Percentiles rank a stretch among this genome's conserved stretches.
These are phyloP conservation scores for Tetrapisispora iriomotensis DNA, from an alignment of 805 yeast species.

Conservation along the genomic window DNA sequence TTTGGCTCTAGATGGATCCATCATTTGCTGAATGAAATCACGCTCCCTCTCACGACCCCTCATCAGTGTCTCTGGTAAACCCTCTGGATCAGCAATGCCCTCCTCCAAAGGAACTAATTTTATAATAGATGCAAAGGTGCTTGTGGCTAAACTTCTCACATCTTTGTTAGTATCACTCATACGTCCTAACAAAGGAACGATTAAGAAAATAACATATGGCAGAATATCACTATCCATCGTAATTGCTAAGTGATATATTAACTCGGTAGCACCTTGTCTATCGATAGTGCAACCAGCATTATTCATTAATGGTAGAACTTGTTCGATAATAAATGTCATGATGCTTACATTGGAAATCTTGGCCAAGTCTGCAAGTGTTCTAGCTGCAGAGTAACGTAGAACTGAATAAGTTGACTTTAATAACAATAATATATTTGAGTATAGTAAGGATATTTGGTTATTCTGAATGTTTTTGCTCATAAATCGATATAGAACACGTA, in stretches of 20 bases:
- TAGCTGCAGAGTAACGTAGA: conserved; percentile 81
- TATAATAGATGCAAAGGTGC: conserved; percentile 92
- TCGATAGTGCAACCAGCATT: conserved; percentile 60
- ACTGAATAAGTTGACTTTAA: conserved; percentile 69
- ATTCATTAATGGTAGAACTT: conserved; percentile 67
- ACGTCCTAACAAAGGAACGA: conserved; percentile 93
- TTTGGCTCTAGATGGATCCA: conserved; percentile 87
- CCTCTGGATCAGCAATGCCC: conserved; percentile 91
- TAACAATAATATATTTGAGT: conserved; percentile 43
- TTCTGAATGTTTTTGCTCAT: conserved; percentile 40
- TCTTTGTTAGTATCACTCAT: conserved; percentile 93
- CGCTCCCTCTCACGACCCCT: conserved; percentile 90
- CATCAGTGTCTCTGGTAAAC: conserved; percentile 73
- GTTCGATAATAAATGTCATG: conserved; percentile 69
- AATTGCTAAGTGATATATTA: conserved; percentile 72
- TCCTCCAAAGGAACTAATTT: conserved; percentile 94
- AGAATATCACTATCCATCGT: conserved; percentile 82
- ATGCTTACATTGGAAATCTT: conserved; percentile 57
- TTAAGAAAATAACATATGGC: conserved; percentile 90
- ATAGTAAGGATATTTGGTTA: conserved; percentile 34
- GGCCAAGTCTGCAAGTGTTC: conserved; percentile 75
- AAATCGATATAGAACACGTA: conserved; percentile 62
- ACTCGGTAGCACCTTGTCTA: conserved; percentile 91
- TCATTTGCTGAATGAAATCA: conserved; percentile 92
- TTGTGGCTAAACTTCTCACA: conserved; percentile 83